A percentile compares a stretch with the other conserved stretches of the same genome.
These are phyloP conservation scores for Diaporthe sp. DNA, from an alignment of 2,329 filamentous ascomycete genomes.

Conservation along the genomic window DNA sequence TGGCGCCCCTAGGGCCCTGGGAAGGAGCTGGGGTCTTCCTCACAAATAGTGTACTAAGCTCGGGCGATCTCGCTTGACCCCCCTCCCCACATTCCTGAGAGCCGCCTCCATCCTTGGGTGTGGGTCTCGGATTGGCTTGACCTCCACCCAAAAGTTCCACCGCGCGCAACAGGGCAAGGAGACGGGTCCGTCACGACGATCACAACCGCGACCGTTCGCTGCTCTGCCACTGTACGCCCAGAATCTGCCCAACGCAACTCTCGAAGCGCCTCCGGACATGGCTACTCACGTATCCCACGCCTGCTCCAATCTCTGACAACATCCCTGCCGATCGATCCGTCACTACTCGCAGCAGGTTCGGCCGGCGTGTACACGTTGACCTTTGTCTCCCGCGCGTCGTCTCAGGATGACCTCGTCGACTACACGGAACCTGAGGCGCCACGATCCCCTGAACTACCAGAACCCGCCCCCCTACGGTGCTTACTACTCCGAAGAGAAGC, in stretches of 20 bases:
- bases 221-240: not conserved
- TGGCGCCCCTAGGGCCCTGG: too few relatives aligned
- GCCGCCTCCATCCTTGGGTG: not conserved
- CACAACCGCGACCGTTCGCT: not conserved
- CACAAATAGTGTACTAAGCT: not conserved
- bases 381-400: constrained; percentile 19
- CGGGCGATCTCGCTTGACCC: not conserved
- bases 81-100: not conserved
- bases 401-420: constrained; percentile 41
- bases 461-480: constrained; percentile 40
- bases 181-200: not conserved
- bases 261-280: not conserved
- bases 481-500: constrained; percentile 44
- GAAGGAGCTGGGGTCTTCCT: not conserved
- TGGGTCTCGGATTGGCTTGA: constrained; percentile 11
- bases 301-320: not conserved
- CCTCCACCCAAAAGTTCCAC: constrained; percentile 32
- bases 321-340: not conserved
- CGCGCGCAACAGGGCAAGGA: not conserved
- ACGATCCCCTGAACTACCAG: constrained; percentile 31
- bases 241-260: not conserved
- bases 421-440: constrained; percentile 27
- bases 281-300: not conserved
- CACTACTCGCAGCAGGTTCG: constrained; percentile 32
- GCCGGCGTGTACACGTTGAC: constrained; percentile 19